Evolutionary conservation across 495 filamentous ascomycete species (phyloP), one percentile per base, ranked within the genome.

Genomic region (Geoglossum glabrum): DNA sequence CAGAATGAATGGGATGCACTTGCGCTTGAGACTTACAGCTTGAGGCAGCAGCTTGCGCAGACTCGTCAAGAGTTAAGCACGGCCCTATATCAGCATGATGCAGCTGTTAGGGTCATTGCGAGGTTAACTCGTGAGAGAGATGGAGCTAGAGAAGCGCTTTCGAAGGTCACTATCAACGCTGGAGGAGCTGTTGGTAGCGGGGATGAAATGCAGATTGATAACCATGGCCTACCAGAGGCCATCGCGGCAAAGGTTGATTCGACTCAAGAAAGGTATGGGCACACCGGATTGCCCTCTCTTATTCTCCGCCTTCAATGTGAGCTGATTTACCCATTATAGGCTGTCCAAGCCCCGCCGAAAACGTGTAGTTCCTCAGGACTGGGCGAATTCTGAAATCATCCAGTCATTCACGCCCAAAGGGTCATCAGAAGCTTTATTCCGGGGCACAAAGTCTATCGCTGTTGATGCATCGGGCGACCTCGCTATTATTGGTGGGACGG

Each of bases 1-100:
- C 92, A 98, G 63, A 90, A 95, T 64, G 92, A 98, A 75, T 98
- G 92, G 92, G 92, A 98, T 69, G 84, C 92, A 10, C 68, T 96
- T 28, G 85, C 89, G 30, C 73, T 98, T 21, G 92, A 98, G 69
- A 82, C 87, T 54, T 95, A 86, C 67, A 87, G 86, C 54, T 72
- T 96, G 36, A 80, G 84, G 68, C 86, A 95, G 67, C 88, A 95
- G 60, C 71, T 98, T 60, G 75, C 83, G 46, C 87, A 94, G 65
- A 92, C 86, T 28, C 76, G 90, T 64, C 90, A 97, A 70, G 93
- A 98, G 71, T 79, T 98, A 31, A 85, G 86, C 50, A 87, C 88
- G 1, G 86, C 92, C 15, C 76, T 98, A 36, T 98, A 98, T 69
- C 89, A 96, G 69, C 83, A 96, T 64, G 92, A 98, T 76, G 93